Percentiles rank a stretch among this genome's conserved stretches.
phyloP scores from a whole-genome alignment of 257 asterid genomes.

The Plantago major region DNA sequence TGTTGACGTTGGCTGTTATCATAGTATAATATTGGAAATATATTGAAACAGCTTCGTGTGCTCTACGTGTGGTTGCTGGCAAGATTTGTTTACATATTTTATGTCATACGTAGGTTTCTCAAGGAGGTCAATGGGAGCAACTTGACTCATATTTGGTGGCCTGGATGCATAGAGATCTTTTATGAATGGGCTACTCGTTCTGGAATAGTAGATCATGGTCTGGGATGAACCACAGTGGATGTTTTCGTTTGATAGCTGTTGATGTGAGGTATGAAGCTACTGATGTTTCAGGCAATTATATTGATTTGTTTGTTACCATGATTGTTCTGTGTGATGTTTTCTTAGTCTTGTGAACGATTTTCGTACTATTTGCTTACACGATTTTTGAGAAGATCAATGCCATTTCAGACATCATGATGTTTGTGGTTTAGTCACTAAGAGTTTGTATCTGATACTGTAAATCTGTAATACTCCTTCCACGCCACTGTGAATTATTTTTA shows the following conservation, averaged over 20 bases:
- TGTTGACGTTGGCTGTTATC: background rate
- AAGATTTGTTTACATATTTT: slow-evolving; percentile 15
- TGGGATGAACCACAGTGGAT: slow-evolving; percentile 95
- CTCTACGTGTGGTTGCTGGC: background rate
- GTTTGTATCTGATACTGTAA: no score
- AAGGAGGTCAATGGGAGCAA: slow-evolving; percentile 96
- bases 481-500: no score
- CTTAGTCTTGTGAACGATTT: no score
- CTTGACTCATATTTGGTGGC: slow-evolving; percentile 89
- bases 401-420: no score
- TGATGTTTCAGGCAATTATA: background rate
- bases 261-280: background rate
- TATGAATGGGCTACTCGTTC: slow-evolving; percentile 87
- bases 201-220: slow-evolving; percentile 94
- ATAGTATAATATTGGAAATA: no score
- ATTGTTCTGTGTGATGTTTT: no score
- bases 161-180: slow-evolving; percentile 88
- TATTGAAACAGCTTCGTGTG: no score
- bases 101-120: slow-evolving; percentile 55
- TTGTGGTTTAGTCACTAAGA: no score
- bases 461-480: no score
- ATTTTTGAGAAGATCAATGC: no score
- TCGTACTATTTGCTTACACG: no score
- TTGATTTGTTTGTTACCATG: no score
- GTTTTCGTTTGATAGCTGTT: slow-evolving; percentile 12